Conservation (phyloP, 179 eudicot species). For the Amaranthus tricolor region DNA sequence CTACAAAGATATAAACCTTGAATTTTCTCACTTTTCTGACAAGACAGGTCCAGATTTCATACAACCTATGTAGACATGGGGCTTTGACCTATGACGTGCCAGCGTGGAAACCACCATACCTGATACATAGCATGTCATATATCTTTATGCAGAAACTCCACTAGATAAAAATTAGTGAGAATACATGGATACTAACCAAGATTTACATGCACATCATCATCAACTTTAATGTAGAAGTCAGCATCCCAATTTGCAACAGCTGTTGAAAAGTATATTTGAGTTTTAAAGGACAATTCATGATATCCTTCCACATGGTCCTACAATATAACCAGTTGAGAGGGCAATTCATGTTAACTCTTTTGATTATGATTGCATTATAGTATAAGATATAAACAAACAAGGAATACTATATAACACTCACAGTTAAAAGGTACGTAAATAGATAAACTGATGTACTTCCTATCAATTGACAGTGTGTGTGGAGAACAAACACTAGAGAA, state of each 20-base stretch:
- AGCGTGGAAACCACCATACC: slow-evolving; percentile 14
- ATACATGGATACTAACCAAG: slow-evolving; percentile 19
- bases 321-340: background rate
- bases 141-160: background rate
- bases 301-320: slow-evolving; percentile 20
- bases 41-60: slow-evolving; percentile 15
- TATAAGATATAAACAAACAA: background rate
- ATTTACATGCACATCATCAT: slow-evolving; percentile 37
- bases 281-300: slow-evolving; percentile 32
- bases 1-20: background rate
- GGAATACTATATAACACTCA: background rate
- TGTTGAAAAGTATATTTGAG: slow-evolving; percentile 29
- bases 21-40: slow-evolving; percentile 8
- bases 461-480: too few relatives aligned
- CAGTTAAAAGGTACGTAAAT: background rate
- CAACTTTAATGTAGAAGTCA: slow-evolving; percentile 35
- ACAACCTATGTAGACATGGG: slow-evolving; percentile 16
- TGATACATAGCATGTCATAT: background rate
- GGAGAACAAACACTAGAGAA: background rate
- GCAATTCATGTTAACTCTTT: background rate
- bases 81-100: slow-evolving; percentile 9
- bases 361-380: background rate
- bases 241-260: slow-evolving; percentile 37
- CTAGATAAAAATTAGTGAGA: background rate
- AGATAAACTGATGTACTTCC: background rate